Percentiles rank a stretch among this genome's conserved stretches.
Evolutionary conservation across 208 protist genomes (phyloP).

Genomic region (Leishmania tarentolae): DNA sequence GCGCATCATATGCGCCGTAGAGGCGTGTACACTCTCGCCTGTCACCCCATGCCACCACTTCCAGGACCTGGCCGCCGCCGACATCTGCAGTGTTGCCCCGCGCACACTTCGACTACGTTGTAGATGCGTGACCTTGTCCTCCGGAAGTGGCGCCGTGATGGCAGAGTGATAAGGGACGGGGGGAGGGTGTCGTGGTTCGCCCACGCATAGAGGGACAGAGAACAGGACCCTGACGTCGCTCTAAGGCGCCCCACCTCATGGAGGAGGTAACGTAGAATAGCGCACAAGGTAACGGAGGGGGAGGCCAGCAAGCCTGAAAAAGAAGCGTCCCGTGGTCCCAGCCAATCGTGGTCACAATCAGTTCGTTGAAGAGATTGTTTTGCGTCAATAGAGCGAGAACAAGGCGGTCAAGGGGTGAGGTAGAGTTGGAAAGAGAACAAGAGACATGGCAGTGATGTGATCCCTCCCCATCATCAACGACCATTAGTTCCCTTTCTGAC

Average conservation of each 20-base stretch:
- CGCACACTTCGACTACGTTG: background rate
- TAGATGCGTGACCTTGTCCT: background rate
- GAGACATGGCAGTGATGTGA: background rate
- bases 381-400: background rate
- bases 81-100: background rate
- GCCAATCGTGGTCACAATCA: background rate
- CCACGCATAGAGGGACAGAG: background rate
- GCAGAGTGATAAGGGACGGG: background rate
- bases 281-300: background rate
- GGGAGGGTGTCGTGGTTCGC: too few relatives aligned
- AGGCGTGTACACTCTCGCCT: background rate
- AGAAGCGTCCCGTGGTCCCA: background rate
- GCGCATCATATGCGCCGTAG: background rate
- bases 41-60: background rate
- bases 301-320: background rate
- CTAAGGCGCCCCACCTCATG: background rate
- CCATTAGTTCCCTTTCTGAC: too few relatives aligned
- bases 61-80: background rate
- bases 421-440: background rate
- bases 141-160: background rate
- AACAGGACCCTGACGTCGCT: background rate
- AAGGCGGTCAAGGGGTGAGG: too few relatives aligned
- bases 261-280: background rate
- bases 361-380: background rate
- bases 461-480: background rate